Percentiles rank a stretch among this genome's conserved stretches.
phyloP scores from a whole-genome alignment of 306 rosid genomes.

The Lathyrus aphaca region DNA sequence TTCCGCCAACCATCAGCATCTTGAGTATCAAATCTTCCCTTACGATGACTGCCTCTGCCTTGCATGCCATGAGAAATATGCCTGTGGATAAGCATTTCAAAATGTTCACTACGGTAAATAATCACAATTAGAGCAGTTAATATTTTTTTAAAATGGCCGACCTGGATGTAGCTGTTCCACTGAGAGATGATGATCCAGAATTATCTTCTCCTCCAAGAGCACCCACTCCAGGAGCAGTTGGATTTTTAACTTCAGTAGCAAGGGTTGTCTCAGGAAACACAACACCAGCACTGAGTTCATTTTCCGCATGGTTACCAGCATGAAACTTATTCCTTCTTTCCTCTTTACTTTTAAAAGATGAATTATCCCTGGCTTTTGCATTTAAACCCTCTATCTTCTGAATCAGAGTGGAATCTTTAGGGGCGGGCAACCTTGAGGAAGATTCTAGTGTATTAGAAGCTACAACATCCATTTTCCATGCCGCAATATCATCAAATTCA shows the following conservation, averaged over 20 bases:
- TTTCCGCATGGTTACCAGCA: conserved; percentile 43
- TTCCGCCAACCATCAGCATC: conserved; percentile 73
- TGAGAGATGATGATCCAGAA: conserved; percentile 44
- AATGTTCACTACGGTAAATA: conserved; percentile 34
- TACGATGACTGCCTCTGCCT: conserved; percentile 59
- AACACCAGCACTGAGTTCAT: conserved; percentile 49
- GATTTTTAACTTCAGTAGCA: conserved; percentile 45
- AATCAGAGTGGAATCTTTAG: conserved; percentile 75
- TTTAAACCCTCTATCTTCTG: conserved; percentile 90
- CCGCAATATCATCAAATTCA: conserved; percentile 46
- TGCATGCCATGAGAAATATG: conserved; percentile 62
- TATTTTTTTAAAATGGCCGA: conserved; percentile 46
- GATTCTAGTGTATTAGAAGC: conserved; percentile 50
- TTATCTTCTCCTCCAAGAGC: conserved; percentile 54
- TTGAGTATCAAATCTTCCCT: conserved; percentile 58
- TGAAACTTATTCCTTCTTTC: conserved; percentile 54
- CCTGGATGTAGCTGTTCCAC: conserved; percentile 67
- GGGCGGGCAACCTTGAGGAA: conserved; percentile 46
- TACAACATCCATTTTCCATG: conserved; percentile 51
- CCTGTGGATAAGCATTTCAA: conserved; percentile 65
- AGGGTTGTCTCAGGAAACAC: conserved; percentile 42
- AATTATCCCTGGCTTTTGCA: conserved; percentile 84
- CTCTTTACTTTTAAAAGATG: conserved; percentile 56
- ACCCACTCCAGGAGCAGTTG: conserved; percentile 47
- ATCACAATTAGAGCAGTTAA: conserved; percentile 42